phyloP scores from a whole-genome alignment of 768 basidiomycete species.

The Tylopilus intermedius region DNA sequence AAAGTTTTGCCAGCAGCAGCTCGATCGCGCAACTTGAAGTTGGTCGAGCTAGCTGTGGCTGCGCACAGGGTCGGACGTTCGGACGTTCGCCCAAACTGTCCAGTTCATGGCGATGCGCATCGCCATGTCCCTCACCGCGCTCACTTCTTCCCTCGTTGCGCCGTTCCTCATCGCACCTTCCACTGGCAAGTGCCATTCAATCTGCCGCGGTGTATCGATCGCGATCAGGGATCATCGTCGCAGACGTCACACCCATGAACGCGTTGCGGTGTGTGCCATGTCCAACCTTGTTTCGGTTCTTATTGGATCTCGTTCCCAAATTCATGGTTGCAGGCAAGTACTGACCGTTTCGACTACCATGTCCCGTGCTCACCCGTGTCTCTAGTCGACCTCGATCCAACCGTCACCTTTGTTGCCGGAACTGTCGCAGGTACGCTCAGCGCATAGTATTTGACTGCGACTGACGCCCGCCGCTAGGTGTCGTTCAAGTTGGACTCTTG shows the following conservation, averaged over 20 bases:
- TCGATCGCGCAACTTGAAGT: constrained; percentile 52
- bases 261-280: constrained; percentile 35
- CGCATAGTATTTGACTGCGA: too few relatives aligned
- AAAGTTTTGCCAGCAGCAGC: constrained; percentile 79
- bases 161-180: constrained; percentile 51
- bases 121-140: constrained; percentile 51
- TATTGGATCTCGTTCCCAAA: not conserved
- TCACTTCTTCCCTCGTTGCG: constrained; percentile 47
- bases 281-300: not conserved
- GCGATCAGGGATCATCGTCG: constrained; percentile 37
- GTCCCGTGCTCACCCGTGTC: too few relatives aligned
- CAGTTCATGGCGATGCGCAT: constrained; percentile 40
- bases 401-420: too few relatives aligned
- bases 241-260: constrained; percentile 40
- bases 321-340: constrained; percentile 10
- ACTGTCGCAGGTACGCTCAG: too few relatives aligned
- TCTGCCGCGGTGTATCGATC: constrained; percentile 57
- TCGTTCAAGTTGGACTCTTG: too few relatives aligned
- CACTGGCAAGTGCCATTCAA: constrained; percentile 52
- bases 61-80: too few relatives aligned
- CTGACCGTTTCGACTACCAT: too few relatives aligned
- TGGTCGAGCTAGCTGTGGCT: constrained; percentile 46
- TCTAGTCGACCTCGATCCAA: too few relatives aligned
- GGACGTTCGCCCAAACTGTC: too few relatives aligned
- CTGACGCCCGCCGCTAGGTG: too few relatives aligned